A percentile compares a stretch with the other conserved stretches of the same genome.
phyloP scores from a whole-genome alignment of 441 rosid genomes.

The Populus hybrid region DNA sequence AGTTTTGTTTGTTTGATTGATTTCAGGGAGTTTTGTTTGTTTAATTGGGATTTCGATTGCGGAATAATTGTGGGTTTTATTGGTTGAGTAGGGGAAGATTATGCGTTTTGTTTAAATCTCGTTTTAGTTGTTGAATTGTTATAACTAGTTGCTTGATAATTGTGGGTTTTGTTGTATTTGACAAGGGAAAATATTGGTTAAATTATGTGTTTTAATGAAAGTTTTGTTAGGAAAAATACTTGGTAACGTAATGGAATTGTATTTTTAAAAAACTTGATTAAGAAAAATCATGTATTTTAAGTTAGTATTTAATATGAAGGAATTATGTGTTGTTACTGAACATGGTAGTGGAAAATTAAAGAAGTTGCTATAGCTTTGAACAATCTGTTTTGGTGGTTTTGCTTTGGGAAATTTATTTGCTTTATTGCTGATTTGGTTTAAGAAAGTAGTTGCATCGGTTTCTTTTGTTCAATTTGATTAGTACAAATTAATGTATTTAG shows the following conservation, averaged over 20 bases:
- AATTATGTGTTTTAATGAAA: not conserved
- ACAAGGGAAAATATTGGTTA: not conserved
- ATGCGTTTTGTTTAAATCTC: no score
- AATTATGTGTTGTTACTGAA: not conserved
- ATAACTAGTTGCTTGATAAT: not conserved
- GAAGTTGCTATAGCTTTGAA: not conserved
- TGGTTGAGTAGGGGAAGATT: not conserved
- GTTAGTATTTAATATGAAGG: not conserved
- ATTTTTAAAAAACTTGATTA: no score
- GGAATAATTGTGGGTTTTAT: not conserved
- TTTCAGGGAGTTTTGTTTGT: not conserved
- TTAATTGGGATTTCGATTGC: not conserved
- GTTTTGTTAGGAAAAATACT: not conserved
- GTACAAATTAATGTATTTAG: not conserved
- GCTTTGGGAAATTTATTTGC: not conserved
- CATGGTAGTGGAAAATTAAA: not conserved
- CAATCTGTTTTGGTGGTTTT: not conserved
- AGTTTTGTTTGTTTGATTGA: not conserved
- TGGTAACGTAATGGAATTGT: no score
- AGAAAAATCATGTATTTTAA: not conserved
- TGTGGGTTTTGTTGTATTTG: not conserved
- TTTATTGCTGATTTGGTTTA: not conserved
- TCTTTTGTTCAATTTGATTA: not conserved
- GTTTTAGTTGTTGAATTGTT: not conserved
- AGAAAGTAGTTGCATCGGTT: not conserved